Evolutionary conservation across 2,329 filamentous ascomycete species (phyloP).

Genomic region (Cercospora berteroae): DNA sequence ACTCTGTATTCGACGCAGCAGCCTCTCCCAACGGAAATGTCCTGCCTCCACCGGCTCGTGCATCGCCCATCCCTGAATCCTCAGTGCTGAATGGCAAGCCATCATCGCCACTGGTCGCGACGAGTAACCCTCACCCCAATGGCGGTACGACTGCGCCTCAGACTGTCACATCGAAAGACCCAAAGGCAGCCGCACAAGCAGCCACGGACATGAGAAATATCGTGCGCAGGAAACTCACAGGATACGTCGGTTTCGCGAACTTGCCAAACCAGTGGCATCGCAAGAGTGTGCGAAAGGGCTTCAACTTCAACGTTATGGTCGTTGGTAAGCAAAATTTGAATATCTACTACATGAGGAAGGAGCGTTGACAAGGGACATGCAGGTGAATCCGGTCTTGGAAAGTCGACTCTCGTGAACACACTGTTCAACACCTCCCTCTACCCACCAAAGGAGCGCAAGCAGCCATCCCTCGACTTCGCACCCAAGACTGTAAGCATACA

Average conservation of each 20-base stretch:
- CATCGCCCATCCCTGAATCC: slow-evolving; percentile 46
- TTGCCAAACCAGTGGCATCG: slow-evolving; percentile 99
- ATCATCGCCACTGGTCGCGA: slow-evolving; percentile 56
- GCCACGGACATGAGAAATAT: slow-evolving; percentile 76
- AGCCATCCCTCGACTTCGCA: slow-evolving; percentile 94
- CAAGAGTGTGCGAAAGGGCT: slow-evolving; percentile 99
- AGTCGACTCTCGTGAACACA: slow-evolving; percentile 98
- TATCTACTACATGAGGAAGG: background rate
- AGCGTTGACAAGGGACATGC: slow-evolving; percentile 20
- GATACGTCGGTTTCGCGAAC: slow-evolving; percentile 98
- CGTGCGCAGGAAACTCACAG: slow-evolving; percentile 94
- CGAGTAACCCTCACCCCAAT: slow-evolving; percentile 56
- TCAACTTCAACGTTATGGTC: slow-evolving; percentile 99
- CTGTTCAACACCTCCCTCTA: slow-evolving; percentile 99
- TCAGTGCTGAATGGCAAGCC: slow-evolving; percentile 51
- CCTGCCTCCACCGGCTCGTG: slow-evolving; percentile 46
- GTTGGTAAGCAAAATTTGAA: slow-evolving; percentile 69
- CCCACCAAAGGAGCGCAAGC: slow-evolving; percentile 97
- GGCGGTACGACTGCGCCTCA: slow-evolving; percentile 51
- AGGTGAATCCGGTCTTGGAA: slow-evolving; percentile 99
- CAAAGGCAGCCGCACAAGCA: slow-evolving; percentile 54
- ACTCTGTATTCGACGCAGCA: slow-evolving; percentile 37
- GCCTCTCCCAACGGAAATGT: slow-evolving; percentile 46
- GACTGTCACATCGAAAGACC: slow-evolving; percentile 64
- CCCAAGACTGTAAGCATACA: slow-evolving; percentile 70